These are phyloP conservation scores for Circinella minor DNA, from an alignment of 371 early-diverging fungal genomes.

Conservation along the genomic window DNA sequence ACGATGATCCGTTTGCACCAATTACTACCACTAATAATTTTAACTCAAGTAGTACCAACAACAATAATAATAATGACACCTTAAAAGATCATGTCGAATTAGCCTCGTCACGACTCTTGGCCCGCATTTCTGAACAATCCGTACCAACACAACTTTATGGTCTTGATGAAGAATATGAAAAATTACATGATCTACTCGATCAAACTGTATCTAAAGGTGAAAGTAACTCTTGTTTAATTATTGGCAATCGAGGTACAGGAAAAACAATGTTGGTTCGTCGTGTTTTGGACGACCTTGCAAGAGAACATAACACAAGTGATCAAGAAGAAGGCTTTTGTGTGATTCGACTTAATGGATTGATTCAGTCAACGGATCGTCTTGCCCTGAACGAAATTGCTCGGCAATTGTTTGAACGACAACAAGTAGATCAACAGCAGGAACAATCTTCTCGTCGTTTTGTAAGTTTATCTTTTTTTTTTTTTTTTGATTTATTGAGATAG, in stretches of 20 bases:
- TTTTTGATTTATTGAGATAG: background rate
- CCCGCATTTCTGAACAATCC: conserved; percentile 50
- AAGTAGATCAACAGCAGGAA: conserved; percentile 17
- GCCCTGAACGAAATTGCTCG: conserved; percentile 85
- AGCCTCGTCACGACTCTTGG: conserved; percentile 27
- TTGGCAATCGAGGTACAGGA: conserved; percentile 80
- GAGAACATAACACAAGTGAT: conserved; percentile 24
- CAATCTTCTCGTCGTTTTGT: conserved; percentile 12
- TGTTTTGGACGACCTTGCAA: conserved; percentile 43
- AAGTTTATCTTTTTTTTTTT: conserved; percentile 34
- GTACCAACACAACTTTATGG: conserved; percentile 53
- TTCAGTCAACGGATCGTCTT: conserved; percentile 81
- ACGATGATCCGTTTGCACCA: conserved; percentile 17
- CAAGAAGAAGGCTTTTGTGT: conserved; percentile 61
- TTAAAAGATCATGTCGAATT: conserved; percentile 13
- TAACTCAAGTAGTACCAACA: background rate
- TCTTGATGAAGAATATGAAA: conserved; percentile 66
- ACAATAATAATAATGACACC: conserved; percentile 2
- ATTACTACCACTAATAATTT: no score
- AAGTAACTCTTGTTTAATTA: conserved; percentile 78
- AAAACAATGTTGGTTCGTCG: conserved; percentile 57
- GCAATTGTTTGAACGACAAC: conserved; percentile 63
- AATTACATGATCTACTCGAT: conserved; percentile 54
- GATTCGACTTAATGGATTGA: conserved; percentile 79
- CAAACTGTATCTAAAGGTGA: conserved; percentile 69